Evolutionary conservation across 306 rosid genomes (phyloP).

Genomic region (Arachis stenosperma): DNA sequence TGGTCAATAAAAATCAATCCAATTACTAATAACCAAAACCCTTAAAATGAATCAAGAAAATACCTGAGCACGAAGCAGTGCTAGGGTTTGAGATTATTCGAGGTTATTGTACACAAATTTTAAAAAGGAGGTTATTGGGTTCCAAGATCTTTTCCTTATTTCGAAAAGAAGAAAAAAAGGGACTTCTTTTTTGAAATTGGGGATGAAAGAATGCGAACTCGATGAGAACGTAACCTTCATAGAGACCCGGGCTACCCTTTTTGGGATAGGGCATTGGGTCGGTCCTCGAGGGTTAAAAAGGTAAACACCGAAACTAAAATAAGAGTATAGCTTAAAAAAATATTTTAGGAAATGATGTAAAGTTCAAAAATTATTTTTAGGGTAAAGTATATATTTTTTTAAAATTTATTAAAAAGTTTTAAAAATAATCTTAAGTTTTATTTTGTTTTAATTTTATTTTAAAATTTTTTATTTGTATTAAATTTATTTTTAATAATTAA

Average conservation of each 20-base stretch:
- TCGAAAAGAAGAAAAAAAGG: not conserved
- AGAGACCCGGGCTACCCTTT: not conserved
- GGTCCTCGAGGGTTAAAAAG: not conserved
- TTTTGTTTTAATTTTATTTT: too few species aligned
- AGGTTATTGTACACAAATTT: constrained; percentile 8
- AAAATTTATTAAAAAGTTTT: too few species aligned
- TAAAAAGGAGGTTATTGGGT: not conserved
- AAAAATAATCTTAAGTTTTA: too few species aligned
- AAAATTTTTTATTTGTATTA: too few species aligned
- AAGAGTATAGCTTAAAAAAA: too few species aligned
- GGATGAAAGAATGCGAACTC: not conserved
- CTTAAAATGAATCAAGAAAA: constrained; percentile 10
- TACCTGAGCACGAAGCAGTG: constrained; percentile 22
- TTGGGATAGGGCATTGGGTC: not conserved
- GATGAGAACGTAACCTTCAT: not conserved
- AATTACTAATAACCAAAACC: constrained; percentile 6
- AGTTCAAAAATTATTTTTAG: too few species aligned
- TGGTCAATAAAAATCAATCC: not conserved
- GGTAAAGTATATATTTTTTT: too few species aligned
- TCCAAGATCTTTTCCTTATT: not conserved
- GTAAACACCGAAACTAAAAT: too few species aligned
- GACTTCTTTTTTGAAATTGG: not conserved
- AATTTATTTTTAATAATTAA: too few species aligned
- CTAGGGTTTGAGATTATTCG: not conserved
- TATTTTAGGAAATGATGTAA: too few species aligned